Base-by-base conservation (phyloP, 495 filamentous ascomycete genomes). In the Aeminium ludgeri region DNA sequence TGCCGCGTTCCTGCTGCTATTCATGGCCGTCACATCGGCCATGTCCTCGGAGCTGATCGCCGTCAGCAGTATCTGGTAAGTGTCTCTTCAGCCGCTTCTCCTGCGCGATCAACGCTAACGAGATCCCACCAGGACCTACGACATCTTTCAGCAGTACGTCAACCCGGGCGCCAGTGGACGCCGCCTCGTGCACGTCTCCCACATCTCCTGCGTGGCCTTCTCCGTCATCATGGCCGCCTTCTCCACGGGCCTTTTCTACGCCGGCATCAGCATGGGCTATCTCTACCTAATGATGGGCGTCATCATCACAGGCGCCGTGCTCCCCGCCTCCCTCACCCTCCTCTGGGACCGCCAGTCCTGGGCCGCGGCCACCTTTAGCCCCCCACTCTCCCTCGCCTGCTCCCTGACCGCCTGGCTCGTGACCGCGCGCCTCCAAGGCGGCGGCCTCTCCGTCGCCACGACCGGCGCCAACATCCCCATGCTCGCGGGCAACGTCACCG, bases 21-120 rank as follows among this genome's bases (percentile, higher is more conserved):
- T 96, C 66, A 92, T 95, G 82, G 87, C 87, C 13, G 86, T 95
- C 33, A 96, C 87, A 2, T 82, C 75, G 10, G 86, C 87, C 10
- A 82, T 78, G 38, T 93, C 86, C 11, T 80, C 83, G 0, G 82
- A 95, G 57, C 63, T 94, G 20, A 93, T 96, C 44, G 86, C 87
- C 29, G 86, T 94, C 33, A 86, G 80, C 16, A 86, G 80, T 20
- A 92, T 96, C 59, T 79, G 78, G 61, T n/a, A n/a, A n/a, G n/a
- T n/a, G n/a, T n/a, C n/a, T n/a, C n/a, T n/a, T n/a, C n/a, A n/a
- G n/a, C n/a, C n/a, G n/a, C n/a, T n/a, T n/a, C n/a, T n/a, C n/a
- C n/a, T n/a, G n/a, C n/a, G n/a, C n/a, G n/a, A n/a, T n/a, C n/a
- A n/a, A n/a, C n/a, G n/a, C n/a, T n/a, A n/a, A n/a, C n/a, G n/a